Evolutionary conservation across 116 monocot species (phyloP), one percentile per base, ranked within the genome.

Genomic region (Dioscorea cayenensis): DNA sequence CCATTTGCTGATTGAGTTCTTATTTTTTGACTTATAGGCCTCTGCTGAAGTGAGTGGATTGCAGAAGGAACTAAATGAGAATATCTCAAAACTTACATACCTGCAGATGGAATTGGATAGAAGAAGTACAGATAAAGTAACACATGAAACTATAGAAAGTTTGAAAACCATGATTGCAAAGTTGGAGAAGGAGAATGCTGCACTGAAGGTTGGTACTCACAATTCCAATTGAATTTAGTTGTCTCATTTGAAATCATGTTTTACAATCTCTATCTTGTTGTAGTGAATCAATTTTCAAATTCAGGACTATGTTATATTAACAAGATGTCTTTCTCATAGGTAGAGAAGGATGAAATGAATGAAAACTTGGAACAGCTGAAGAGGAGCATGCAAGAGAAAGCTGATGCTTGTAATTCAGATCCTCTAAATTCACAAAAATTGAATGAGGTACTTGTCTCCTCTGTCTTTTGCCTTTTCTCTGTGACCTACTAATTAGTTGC

Each of bases 121-220:
- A 72, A 90, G 72, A 72, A 90, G 72, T 10, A 70, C 66, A 64
- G 73, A 81, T 70, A 72, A 84, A 63, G 69, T 70, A 70, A 27
- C 59, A 48, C 69, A 82, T 71, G 84, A 79, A 68, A 77, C 92
- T 20, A 22, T 86, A 8, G 75, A 78, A 64, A 77, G 62, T 74
- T 74, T 88, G 58, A 86, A 75, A 79, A 69, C 6, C 49, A 28
- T 50, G 55, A 50, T 92, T 21, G 52, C 36, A 68, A 67, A 50
- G 63, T 76, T 92, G 63, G 73, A 82, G 78, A 80, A 84, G 67
- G 93, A 97, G 52, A 90, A 92, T 68, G 64, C 69, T 10, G 66
- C 68, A 27, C 71, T 93, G 63, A 92, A 88, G 97, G 97, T 93
- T 64, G 67, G 36, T 71, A 49, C 64, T 35, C 50, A 17, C 77